A percentile compares a stretch with the other conserved stretches of the same genome.
Conservation (phyloP, 2,329 filamentous ascomycete genomes). For the Colletotrichum agaves region DNA sequence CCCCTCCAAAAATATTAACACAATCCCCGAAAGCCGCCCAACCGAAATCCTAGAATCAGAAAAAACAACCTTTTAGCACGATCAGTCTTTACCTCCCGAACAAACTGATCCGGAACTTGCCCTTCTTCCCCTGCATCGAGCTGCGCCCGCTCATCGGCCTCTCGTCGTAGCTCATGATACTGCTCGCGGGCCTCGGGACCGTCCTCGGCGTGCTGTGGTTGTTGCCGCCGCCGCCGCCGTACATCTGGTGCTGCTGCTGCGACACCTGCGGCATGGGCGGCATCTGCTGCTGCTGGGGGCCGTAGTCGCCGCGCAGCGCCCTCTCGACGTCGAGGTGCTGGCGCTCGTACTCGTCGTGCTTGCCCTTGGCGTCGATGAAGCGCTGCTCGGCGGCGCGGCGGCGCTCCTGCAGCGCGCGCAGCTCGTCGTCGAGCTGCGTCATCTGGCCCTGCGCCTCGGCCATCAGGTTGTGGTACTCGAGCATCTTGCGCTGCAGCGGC, state of each 20-base stretch:
- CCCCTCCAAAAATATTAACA: not conserved
- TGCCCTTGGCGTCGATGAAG: slow-evolving; percentile 54
- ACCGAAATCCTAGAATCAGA: not conserved
- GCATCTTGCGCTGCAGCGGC: slow-evolving; percentile 57
- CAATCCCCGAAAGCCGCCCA: not conserved
- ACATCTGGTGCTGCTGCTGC: slow-evolving; percentile 32
- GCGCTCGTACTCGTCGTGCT: slow-evolving; percentile 56
- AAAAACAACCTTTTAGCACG: too few relatives aligned
- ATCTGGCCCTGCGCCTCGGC: slow-evolving; percentile 53
- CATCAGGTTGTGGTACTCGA: slow-evolving; percentile 56
- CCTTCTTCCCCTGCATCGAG: slow-evolving; percentile 27
- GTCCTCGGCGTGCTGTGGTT: slow-evolving; percentile 14
- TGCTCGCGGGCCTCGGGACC: slow-evolving; percentile 23
- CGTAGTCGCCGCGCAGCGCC: slow-evolving; percentile 53
- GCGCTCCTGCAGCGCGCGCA: slow-evolving; percentile 53
- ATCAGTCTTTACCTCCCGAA: slow-evolving; percentile 29
- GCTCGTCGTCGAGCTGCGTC: slow-evolving; percentile 55
- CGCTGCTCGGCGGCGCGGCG: slow-evolving; percentile 53
- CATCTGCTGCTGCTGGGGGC: slow-evolving; percentile 10
- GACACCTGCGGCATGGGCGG: not conserved
- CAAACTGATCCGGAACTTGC: slow-evolving; percentile 35
- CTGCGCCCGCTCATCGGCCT: slow-evolving; percentile 35
- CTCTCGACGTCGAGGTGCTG: slow-evolving; percentile 55
- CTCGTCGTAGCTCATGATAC: slow-evolving; percentile 36
- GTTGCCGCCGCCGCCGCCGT: not conserved